Evolutionary conservation across 2,329 filamentous ascomycete species (phyloP), one percentile per base, ranked within the genome.

Genomic region (Metarhizium humberi): DNA sequence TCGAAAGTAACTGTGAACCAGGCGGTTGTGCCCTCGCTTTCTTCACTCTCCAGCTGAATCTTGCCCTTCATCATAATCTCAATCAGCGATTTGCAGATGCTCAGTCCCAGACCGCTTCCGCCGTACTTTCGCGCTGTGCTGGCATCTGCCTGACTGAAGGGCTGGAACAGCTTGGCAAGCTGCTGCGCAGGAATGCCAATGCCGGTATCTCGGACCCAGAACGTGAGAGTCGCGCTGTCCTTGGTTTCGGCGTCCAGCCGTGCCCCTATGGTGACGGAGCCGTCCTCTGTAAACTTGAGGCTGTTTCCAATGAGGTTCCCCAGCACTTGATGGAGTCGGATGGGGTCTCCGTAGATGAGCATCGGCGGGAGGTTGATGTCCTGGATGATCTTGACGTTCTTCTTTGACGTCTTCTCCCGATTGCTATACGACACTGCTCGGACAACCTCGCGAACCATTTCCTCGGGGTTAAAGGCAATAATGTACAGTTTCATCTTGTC

Each of bases 1-100:
- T 88, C 85, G 68, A 96, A 96, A 0, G 84, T 85, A 36, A 97
- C 78, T 0, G 87, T 88, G 72, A 97, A 96, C 66, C 85, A 92
- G 5, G 79, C 83, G 2, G 78, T 84, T 2, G 84, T 92, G 14
- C 88, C 88, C 6, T 82, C 74, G 8, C 84, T 84, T 57, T 90
- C 84, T 45, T 82, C 78, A 59, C 88, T 94, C 58, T 94, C 87
- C 1, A 96, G 80, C 71, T 85, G 85, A 58, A 96, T 95, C 58
- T 80, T 84, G 46, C 92, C 92, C 58, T 89, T 85, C 81, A 96
- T 92, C 71, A 95, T 92, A 20, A 88, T 90, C 72, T 96, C 89
- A 58, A 96, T 91, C 47, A 96, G 84, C 0, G 89, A 92, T 71
- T 96, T 96, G 79, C 92, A 96, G 60, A 96, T 96, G 65, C 89